Base-by-base conservation (phyloP, 441 rosid genomes). In the Syzygium syzygioides region DNA sequence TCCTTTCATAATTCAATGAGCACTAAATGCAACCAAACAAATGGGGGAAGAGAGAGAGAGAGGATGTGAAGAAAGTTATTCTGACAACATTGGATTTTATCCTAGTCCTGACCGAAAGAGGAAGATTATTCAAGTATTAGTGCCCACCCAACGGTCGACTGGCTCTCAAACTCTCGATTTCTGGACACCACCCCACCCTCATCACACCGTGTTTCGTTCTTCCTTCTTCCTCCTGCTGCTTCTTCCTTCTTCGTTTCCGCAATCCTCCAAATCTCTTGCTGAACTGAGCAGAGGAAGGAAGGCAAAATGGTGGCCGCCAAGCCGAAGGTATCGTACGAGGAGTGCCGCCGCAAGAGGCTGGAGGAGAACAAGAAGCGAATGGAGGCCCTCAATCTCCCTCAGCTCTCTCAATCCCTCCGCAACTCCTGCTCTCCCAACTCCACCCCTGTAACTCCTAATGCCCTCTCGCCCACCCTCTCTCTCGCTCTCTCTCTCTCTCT, bases 331-430 rank as follows among this genome's bases (percentile, higher is more conserved):
- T 56, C 94, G 11, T 96, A 94, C 89, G 98, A 95, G 89, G 94
- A 95, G 83, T 80, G 79, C 86, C 95, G 97, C 50, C 92, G 87
- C 34, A 89, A 87, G 91, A 92, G 96, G 89, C 68, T 96, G 79
- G 97, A 95, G 88, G 97, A 95, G 89, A 96, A 96, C 93, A 93
- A 90, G 95, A 94, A 93, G 92, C 90, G 97, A 85, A 94, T 94
- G 97, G 96, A 95, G 86, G 95, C 97, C 45, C 94, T 95, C 86
- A 95, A 95, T 88, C 97, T 96, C 54, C 93, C 93, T 32, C 89
- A 90, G 88, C 95, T 96, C 76, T 90, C 92, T 88, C 95, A 86
- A 85, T 91, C 94, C 86, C 95, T 95, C 86, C 88, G 90, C 23
- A 90, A 68, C 53, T 50, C 89, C 45, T 79, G 88, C 48, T 87